Percentiles rank a stretch among this genome's conserved stretches.
phyloP scores from a whole-genome alignment of 108 stramenopile genomes.

The Pseudonitzschia pungens region DNA sequence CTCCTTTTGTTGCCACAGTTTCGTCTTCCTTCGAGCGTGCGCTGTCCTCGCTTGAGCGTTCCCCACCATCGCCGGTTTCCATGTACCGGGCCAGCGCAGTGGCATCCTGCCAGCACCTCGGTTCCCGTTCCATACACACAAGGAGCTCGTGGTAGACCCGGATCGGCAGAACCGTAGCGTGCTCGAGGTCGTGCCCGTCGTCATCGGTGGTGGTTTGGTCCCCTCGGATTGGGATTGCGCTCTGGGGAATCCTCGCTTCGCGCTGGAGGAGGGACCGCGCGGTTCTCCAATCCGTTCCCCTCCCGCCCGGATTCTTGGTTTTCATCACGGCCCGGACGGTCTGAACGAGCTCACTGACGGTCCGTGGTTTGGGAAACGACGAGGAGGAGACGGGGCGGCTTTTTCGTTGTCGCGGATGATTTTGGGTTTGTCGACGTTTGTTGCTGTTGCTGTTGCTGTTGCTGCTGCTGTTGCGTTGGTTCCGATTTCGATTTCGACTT shows the following conservation, averaged over 20 bases:
- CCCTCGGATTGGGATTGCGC: neutral
- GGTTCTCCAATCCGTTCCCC: constrained; percentile 1
- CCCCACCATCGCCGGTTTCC: constrained; percentile 23
- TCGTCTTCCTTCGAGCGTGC: neutral
- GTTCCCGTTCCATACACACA: constrained; percentile 29
- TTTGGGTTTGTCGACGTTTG: too few species aligned
- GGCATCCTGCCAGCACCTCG: constrained; percentile 46
- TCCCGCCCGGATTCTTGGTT: neutral
- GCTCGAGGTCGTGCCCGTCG: neutral
- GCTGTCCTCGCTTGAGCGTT: neutral
- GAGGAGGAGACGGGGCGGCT: too few species aligned
- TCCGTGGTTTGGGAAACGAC: neutral
- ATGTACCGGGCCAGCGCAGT: constrained; percentile 36
- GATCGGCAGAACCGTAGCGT: constrained; percentile 21
- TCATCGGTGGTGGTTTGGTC: neutral
- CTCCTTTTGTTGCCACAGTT: neutral
- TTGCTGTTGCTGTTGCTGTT: too few species aligned
- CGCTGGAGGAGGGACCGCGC: neutral
- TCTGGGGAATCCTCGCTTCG: constrained; percentile 4
- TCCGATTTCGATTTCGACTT: too few species aligned
- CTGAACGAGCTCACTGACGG: constrained; percentile 8
- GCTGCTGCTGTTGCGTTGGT: too few species aligned
- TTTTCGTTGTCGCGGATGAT: too few species aligned
- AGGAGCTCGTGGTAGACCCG: constrained; percentile 52
- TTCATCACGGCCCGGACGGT: neutral